A percentile compares a stretch with the other conserved stretches of the same genome.
Conservation (phyloP, 495 filamentous ascomycete genomes). For the Cercophora sp. region DNA sequence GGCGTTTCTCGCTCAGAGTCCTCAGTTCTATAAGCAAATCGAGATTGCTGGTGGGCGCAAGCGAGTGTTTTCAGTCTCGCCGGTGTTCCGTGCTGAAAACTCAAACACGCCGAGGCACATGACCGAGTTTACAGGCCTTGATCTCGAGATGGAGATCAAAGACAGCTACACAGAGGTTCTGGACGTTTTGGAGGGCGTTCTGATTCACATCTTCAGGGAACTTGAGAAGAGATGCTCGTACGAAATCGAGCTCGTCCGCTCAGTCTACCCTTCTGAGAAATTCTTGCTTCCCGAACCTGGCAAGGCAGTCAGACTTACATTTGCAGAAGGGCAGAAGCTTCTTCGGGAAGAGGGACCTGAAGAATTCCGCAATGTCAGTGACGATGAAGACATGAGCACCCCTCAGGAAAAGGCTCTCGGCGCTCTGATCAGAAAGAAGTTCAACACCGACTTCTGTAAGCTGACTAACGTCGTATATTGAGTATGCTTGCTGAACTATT, state of each 20-base stretch:
- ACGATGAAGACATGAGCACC: conserved; percentile 77
- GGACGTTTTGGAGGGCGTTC: conserved; percentile 72
- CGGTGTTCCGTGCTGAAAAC: conserved; percentile 95
- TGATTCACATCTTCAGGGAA: conserved; percentile 83
- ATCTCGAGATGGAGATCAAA: conserved; percentile 95
- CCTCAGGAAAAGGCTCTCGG: conserved; percentile 89
- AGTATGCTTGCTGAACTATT: not conserved
- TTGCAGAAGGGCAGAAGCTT: conserved; percentile 78
- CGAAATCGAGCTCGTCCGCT: conserved; percentile 65
- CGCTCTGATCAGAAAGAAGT: conserved; percentile 75
- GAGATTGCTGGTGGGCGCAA: conserved; percentile 89
- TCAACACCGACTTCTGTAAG: conserved; percentile 88
- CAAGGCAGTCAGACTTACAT: conserved; percentile 77
- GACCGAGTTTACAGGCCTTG: conserved; percentile 91
- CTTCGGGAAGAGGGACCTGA: conserved; percentile 76
- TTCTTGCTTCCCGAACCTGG: conserved; percentile 56
- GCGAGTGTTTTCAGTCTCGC: conserved; percentile 79
- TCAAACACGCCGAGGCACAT: conserved; percentile 94
- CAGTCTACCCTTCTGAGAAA: conserved; percentile 56
- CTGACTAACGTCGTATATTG: too few relatives aligned
- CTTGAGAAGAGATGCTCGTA: conserved; percentile 64
- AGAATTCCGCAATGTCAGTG: conserved; percentile 59
- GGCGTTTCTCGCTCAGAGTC: conserved; percentile 69
- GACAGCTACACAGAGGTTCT: conserved; percentile 85
- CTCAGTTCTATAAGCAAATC: conserved; percentile 96